phyloP scores from a whole-genome alignment of 306 rosid genomes.

The Acacia confusa region DNA sequence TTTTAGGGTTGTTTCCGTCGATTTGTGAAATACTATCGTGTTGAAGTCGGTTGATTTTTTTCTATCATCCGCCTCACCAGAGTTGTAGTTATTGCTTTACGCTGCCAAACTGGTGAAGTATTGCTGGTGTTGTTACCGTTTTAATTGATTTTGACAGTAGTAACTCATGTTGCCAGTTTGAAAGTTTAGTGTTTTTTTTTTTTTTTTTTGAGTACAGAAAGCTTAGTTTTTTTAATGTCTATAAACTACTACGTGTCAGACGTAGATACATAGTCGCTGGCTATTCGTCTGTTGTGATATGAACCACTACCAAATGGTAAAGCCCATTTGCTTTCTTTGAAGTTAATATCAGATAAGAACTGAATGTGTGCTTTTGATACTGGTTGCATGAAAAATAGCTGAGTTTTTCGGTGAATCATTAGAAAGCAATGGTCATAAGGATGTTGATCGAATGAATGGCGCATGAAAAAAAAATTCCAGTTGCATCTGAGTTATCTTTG shows the following conservation, averaged over 20 bases:
- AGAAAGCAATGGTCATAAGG: not conserved
- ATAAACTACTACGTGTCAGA: not conserved
- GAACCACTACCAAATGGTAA: not conserved
- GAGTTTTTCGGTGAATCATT: not conserved
- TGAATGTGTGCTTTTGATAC: not conserved
- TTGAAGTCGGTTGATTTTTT: not conserved
- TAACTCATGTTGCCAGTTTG: not conserved
- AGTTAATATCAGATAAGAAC: not conserved
- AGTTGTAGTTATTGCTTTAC: not conserved
- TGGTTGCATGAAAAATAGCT: not conserved
- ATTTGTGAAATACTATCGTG: not conserved
- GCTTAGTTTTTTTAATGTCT: not conserved
- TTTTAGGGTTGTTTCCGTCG: not conserved
- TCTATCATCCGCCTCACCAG: not conserved
- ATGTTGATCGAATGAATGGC: not conserved
- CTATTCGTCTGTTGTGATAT: not conserved
- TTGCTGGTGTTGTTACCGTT: not conserved
- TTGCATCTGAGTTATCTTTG: not conserved
- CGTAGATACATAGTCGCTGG: not conserved
- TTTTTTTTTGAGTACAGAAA: not conserved
- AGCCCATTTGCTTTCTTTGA: not conserved
- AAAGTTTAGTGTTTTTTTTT: not conserved
- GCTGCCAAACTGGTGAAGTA: not conserved
- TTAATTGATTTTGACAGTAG: not conserved
- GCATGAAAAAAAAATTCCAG: not conserved